Base-by-base conservation (phyloP, 345 rosid species). In the Murraya paniculata region DNA sequence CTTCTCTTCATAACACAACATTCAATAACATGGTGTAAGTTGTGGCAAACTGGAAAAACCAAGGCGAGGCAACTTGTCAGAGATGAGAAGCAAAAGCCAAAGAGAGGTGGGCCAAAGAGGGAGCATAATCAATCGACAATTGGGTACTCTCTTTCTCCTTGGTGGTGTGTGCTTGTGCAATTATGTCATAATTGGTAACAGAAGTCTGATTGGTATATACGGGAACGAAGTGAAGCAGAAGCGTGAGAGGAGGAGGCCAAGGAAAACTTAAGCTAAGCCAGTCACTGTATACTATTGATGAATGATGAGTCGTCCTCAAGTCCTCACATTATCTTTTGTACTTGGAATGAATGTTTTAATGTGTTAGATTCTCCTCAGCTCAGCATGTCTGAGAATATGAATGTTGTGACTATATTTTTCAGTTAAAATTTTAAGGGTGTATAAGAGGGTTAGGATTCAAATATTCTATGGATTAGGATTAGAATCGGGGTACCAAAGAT, bases 201-300 rank as follows among this genome's bases (percentile, higher is more conserved):
- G 14, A 27, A 38, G 45, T 57, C 57, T 58, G 5, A 59, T 31
- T 25, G 9, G 45, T 39, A 8, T 9, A 0, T 68, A 69, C 71
- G 35, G 82, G 75, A 45, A 28, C 19, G 64, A 48, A 0, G 73
- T 22, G 60, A 58, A 11, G 39, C 75, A 9, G 38, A 69, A 69
- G 24, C 39, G 64, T 5, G 61, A 68, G 65, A 60, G 71, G 36
- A 75, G 79, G 41, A 71, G 82, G 58, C 82, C 82, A 41, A 66
- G n/a, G 70, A 66, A 27, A 65, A 8, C 64, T 27, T 25, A 27
- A 25, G 64, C 25, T 59, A 2, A 59, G 64, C 31, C 2, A 24
- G 30, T 25, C 18, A 24, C 11, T 3, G 5, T 25, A 2, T 7
- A 59, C 10, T 59, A 24, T 2, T 9, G 2, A 59, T 58, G 64